Evolutionary conservation across 495 filamentous ascomycete species (phyloP), one percentile per base, ranked within the genome.

Genomic region (Bacidia rubella): DNA sequence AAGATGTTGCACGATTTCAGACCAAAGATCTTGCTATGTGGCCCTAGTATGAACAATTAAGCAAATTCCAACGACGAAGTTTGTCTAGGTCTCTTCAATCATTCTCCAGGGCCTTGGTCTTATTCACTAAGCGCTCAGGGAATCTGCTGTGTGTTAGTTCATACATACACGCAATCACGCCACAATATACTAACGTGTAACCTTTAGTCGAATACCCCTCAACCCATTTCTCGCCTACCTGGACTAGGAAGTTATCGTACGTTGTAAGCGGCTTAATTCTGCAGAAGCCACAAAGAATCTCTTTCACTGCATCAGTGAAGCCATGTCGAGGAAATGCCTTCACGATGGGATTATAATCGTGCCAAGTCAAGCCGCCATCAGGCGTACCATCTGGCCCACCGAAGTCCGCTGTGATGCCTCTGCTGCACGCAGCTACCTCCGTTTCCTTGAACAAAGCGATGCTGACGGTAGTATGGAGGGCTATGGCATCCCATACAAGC

Each of bases 401-500:
- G 55, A 80, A 72, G 43, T 81, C 77, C 4, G 70, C 66, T n/a
- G 47, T 7, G 41, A 77, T 70, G 12, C 75, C 77, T 2, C 68
- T 48, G 23, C 54, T 42, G 4, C 61, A 60, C 3, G 64, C 57
- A n/a, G 49, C 52, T 3, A 78, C 74, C 40, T 75, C 74, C 0
- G 61, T 57, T 52, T 75, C 65, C 54, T 74, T 74, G 60, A 72
- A 63, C 38, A 51, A 35, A 0, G 66, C 67, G 46, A 80, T 70
- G 7, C 53, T 60, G 0, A 38, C 35, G 2, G 68, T 70, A 1
- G 71, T 67, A 52, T 78, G 74, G 23, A 79, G 60, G 0, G 75
- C 75, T 49, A 79, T 76, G 1, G 69, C 57, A 60, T 79, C 76
- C 76, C 75, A 81, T 4, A 76, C 63, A 2, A 73, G 61, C 56